phyloP scores from a whole-genome alignment of 2,329 filamentous ascomycete genomes.

The Penicillium janthinellum region DNA sequence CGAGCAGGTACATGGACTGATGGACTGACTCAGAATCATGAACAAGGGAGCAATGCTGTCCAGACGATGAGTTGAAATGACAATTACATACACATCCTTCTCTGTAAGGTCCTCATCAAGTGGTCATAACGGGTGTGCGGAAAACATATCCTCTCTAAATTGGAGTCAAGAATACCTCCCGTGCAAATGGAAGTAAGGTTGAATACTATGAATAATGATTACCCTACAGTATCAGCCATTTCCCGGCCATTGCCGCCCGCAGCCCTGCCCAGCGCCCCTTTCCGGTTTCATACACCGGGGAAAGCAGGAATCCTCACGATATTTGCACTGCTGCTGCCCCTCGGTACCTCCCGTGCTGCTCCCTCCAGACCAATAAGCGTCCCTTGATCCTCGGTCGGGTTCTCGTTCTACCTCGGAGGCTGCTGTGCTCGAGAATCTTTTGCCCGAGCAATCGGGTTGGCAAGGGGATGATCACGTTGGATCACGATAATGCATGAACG shows the following conservation, averaged over 20 bases:
- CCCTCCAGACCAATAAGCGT: constrained; percentile 30
- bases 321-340: constrained; percentile 27
- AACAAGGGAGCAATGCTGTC: no score
- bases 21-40: no score
- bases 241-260: constrained; percentile 37
- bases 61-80: no score
- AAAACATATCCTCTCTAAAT: no score
- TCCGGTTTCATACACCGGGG: constrained; percentile 48
- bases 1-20: no score
- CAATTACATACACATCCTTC: neutral
- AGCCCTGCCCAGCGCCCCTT: constrained; percentile 33
- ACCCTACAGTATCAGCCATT: constrained; percentile 3
- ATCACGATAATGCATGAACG: constrained; percentile 17
- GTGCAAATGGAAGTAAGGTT: neutral
- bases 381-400: constrained; percentile 8
- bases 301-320: constrained; percentile 45
- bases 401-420: constrained; percentile 30
- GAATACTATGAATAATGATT: constrained; percentile 1
- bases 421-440: constrained; percentile 31
- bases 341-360: constrained; percentile 31
- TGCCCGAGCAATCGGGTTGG: constrained; percentile 20
- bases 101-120: neutral
- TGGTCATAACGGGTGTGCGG: no score
- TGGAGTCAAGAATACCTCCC: no score
- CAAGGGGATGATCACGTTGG: constrained; percentile 8